Conservation (phyloP, 495 filamentous ascomycete genomes). For the Immersiella caudata region DNA sequence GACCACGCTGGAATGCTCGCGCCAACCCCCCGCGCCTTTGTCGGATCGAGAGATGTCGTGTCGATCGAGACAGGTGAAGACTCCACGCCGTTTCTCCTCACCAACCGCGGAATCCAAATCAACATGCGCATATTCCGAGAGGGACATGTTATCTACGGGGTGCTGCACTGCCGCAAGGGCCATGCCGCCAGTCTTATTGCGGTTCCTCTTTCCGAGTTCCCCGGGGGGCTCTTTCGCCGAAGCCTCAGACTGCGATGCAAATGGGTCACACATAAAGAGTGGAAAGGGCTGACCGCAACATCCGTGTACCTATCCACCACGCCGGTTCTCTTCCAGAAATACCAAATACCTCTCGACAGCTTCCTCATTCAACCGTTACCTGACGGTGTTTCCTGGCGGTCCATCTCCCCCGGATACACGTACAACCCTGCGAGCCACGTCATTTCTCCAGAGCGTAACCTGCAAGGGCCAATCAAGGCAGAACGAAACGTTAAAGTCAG, state of each 20-base stretch:
- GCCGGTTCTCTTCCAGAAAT: neutral
- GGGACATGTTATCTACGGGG: neutral
- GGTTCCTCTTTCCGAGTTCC: neutral
- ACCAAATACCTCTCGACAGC: neutral
- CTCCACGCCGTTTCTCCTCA: neutral
- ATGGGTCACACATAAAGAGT: neutral
- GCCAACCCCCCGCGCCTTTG: neutral
- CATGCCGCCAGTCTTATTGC: constrained; percentile 3
- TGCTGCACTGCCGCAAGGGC: neutral
- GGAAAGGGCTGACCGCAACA: neutral
- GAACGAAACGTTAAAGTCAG: neutral
- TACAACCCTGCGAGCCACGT: neutral
- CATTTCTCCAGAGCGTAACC: neutral
- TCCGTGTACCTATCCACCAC: neutral
- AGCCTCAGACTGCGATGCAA: neutral
- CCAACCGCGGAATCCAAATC: constrained; percentile 1
- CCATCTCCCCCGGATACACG: neutral
- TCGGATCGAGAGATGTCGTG: neutral
- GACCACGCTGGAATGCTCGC: neutral
- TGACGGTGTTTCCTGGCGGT: neutral
- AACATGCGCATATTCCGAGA: neutral
- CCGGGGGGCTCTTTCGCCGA: neutral
- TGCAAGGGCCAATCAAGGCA: neutral
- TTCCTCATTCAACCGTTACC: constrained; percentile 3
- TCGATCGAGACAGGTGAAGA: constrained; percentile 6